phyloP scores from a whole-genome alignment of 768 basidiomycete genomes.

The Jaapia argillacea region DNA sequence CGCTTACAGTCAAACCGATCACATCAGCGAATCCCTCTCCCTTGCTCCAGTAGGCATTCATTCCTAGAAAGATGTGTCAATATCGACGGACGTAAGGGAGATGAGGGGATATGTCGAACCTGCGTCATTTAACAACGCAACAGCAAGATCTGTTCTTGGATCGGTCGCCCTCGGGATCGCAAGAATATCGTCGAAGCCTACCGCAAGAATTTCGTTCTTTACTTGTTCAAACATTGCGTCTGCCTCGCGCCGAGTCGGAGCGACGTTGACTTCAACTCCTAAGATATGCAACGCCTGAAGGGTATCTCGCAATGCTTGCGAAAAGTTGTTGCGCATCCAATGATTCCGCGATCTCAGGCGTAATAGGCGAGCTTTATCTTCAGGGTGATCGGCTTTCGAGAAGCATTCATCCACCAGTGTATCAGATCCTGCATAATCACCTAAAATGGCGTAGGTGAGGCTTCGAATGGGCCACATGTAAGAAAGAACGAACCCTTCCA shows the following conservation, averaged over 20 bases:
- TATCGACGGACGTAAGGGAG: conserved; percentile 5
- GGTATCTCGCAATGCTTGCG: conserved; percentile 47
- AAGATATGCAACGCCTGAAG: conserved; percentile 48
- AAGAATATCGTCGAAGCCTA: conserved; percentile 62
- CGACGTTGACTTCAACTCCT: conserved; percentile 47
- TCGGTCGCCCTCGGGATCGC: conserved; percentile 53
- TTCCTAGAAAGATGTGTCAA: conserved; percentile 25
- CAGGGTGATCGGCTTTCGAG: conserved; percentile 33
- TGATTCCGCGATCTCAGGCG: conserved; percentile 55
- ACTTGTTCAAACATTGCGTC: conserved; percentile 62
- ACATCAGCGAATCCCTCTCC: conserved; percentile 45
- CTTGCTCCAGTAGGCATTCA: conserved; percentile 65
- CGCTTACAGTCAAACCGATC: conserved; percentile 54
- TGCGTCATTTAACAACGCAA: conserved; percentile 59
- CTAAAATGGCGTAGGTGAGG: conserved; percentile 21
- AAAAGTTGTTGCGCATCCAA: conserved; percentile 48
- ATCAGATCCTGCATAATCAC: conserved; percentile 45
- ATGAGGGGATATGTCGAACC: conserved; percentile 22
- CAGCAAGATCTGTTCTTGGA: conserved; percentile 47
- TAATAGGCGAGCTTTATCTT: conserved; percentile 46
- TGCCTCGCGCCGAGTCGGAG: conserved; percentile 42
- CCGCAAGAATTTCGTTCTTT: conserved; percentile 58
- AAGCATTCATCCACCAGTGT: conserved; percentile 45
- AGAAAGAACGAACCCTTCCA: conserved; percentile 42
- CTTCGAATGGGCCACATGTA: neutral